phyloP scores from a whole-genome alignment of 441 rosid genomes.

The Iberis amara region DNA sequence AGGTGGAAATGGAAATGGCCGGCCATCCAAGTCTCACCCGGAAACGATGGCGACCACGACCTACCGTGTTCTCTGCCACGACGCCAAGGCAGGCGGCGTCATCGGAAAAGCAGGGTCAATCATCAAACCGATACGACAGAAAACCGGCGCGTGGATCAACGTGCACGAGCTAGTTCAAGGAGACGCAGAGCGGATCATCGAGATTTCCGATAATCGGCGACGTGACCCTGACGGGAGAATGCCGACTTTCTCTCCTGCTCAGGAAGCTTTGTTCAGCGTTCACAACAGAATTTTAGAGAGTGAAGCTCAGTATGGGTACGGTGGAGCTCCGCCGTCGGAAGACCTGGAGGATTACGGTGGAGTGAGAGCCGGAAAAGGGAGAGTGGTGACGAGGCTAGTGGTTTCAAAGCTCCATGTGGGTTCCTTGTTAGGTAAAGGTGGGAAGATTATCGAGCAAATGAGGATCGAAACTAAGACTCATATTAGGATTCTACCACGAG shows the following conservation, averaged over 20 bases:
- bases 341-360: constrained; percentile 67
- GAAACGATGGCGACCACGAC: constrained; percentile 70
- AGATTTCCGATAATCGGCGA: constrained; percentile 82
- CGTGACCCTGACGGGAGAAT: constrained; percentile 88
- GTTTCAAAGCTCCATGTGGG: constrained; percentile 92
- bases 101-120: constrained; percentile 87
- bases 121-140: constrained; percentile 78
- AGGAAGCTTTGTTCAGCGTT: constrained; percentile 75
- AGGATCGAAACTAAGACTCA: constrained; percentile 96
- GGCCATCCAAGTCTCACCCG: constrained; percentile 32
- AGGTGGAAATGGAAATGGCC: constrained; percentile 25
- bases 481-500: constrained; percentile 89
- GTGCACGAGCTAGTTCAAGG: constrained; percentile 86
- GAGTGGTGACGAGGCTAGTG: constrained; percentile 74
- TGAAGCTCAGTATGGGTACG: constrained; percentile 45
- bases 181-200: constrained; percentile 84
- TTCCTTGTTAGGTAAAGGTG: constrained; percentile 91
- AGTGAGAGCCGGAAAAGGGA: constrained; percentile 44
- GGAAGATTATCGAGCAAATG: constrained; percentile 97
- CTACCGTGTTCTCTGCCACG: constrained; percentile 85
- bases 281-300: constrained; percentile 88
- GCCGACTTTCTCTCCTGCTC: constrained; percentile 85
- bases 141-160: constrained; percentile 94
- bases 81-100: constrained; percentile 84
- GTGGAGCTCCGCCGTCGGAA: constrained; percentile 37